These are phyloP conservation scores for Penicillium lividum DNA, from an alignment of 495 filamentous ascomycete species.

Conservation along the genomic window DNA sequence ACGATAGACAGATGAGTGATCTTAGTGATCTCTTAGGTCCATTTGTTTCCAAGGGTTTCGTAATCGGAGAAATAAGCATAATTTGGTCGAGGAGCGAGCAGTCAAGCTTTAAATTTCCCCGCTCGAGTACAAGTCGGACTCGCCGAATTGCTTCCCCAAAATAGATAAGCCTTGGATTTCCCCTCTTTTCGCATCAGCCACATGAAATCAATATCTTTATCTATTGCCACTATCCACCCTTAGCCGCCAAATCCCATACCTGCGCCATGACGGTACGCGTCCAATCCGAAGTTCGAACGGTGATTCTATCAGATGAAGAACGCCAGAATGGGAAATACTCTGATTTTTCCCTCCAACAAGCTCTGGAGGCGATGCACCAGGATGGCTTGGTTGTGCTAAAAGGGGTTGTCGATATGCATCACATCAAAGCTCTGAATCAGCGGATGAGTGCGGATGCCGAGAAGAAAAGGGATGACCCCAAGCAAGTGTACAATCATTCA, in stretches of 20 bases:
- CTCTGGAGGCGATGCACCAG: slow-evolving; percentile 1
- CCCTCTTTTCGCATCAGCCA: background rate
- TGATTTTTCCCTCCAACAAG: background rate
- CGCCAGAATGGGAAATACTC: background rate
- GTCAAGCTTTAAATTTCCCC: background rate
- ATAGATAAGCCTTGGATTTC: background rate
- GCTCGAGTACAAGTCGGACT: background rate
- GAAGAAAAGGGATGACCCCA: slow-evolving; percentile 3
- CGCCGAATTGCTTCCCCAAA: background rate
- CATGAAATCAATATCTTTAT: too few relatives aligned
- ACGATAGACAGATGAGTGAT: too few relatives aligned
- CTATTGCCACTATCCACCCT: background rate
- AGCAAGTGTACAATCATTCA: slow-evolving; percentile 2
- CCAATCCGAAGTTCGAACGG: background rate
- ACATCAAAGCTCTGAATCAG: slow-evolving; percentile 1
- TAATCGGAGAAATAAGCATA: background rate
- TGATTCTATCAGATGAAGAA: background rate
- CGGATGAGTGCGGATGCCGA: slow-evolving; percentile 4
- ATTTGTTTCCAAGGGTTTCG: too few relatives aligned
- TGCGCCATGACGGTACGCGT: background rate
- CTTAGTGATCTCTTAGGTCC: too few relatives aligned
- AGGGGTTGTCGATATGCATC: background rate
- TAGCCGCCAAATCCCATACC: background rate
- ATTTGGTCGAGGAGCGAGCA: background rate
- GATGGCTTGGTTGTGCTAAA: slow-evolving; percentile 1